These are phyloP conservation scores for Fusarium liriodendri DNA, from an alignment of 2,329 filamentous ascomycete genomes.

Conservation along the genomic window DNA sequence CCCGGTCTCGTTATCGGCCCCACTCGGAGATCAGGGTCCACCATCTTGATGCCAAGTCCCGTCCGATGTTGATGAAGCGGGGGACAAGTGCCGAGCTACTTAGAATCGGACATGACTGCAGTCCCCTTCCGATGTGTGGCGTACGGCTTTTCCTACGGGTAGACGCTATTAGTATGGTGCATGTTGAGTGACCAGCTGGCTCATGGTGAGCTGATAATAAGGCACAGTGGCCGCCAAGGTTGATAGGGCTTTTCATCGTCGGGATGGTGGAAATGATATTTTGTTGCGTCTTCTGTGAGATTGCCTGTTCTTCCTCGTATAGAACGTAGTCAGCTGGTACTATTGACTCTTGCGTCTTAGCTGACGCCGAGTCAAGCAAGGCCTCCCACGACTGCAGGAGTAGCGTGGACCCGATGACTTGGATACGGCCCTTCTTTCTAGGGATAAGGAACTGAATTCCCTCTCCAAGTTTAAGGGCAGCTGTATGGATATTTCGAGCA, in stretches of 20 bases:
- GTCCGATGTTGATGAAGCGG: neutral
- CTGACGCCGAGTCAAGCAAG: neutral
- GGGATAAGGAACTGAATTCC: neutral
- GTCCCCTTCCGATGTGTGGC: neutral
- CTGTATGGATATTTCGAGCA: neutral
- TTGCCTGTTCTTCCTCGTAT: conserved; percentile 1
- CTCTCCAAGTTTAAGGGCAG: neutral
- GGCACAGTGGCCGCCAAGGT: neutral
- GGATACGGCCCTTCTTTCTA: neutral
- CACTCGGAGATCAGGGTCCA: neutral
- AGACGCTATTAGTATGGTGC: neutral
- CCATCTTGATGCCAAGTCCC: neutral
- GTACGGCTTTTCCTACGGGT: neutral
- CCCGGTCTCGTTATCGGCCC: neutral
- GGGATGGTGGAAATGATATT: neutral
- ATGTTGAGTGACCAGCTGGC: neutral
- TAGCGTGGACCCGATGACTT: neutral
- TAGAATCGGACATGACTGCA: neutral
- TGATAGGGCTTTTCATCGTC: neutral
- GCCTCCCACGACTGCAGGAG: conserved; percentile 1
- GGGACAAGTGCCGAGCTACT: neutral
- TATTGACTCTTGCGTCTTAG: neutral
- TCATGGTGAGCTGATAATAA: neutral
- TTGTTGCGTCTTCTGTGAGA: neutral
- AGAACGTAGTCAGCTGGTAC: conserved; percentile 6